A percentile compares a stretch with the other conserved stretches of the same genome.
These are phyloP conservation scores for Geranium incanum DNA, from an alignment of 441 rosid species.

Conservation along the genomic window DNA sequence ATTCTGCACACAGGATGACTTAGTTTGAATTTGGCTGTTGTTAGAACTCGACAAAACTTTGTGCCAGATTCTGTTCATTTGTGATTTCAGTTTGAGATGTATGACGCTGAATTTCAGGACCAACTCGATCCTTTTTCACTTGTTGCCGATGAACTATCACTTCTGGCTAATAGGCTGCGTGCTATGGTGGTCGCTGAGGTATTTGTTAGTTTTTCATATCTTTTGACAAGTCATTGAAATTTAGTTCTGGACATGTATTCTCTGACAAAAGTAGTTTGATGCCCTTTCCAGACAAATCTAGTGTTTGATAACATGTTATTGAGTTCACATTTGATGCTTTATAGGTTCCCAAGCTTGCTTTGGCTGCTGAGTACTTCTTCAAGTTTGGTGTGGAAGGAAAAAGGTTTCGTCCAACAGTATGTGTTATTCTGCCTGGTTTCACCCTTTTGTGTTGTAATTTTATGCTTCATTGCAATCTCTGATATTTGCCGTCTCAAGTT, in stretches of 20 bases:
- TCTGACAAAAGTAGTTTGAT: not conserved
- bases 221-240: constrained; percentile 8
- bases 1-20: too few relatives aligned
- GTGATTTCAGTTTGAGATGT: not conserved
- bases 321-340: constrained; percentile 14
- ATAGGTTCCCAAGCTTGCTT: constrained; percentile 92
- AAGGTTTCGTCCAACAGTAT: constrained; percentile 82
- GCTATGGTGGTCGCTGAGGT: constrained; percentile 90
- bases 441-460: constrained; percentile 9
- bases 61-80: not conserved
- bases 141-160: constrained; percentile 85
- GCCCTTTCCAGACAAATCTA: not conserved
- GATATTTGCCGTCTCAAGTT: not conserved
- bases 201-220: constrained; percentile 15
- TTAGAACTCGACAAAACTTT: not conserved
- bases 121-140: constrained; percentile 86
- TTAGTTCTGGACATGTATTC: not conserved
- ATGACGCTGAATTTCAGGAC: constrained; percentile 47
- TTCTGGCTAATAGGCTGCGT: constrained; percentile 61
- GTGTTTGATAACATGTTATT: not conserved
- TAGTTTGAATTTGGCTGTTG: not conserved
- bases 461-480: not conserved
- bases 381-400: constrained; percentile 85
- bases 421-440: not conserved
- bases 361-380: constrained; percentile 94